These are phyloP conservation scores for Pichia nanzhaoensis DNA, from an alignment of 805 yeast species.

Conservation along the genomic window DNA sequence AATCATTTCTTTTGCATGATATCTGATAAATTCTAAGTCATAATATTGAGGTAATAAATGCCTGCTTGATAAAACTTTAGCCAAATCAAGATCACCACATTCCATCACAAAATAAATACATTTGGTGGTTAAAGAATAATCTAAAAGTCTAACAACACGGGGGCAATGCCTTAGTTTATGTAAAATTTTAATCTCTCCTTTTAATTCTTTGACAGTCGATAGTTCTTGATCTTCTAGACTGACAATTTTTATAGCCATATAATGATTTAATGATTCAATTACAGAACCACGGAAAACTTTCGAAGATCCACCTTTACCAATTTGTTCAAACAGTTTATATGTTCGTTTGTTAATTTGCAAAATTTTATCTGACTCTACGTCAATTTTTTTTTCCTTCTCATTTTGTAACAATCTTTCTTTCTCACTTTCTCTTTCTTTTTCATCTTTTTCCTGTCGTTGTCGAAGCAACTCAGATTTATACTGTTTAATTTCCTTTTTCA, in stretches of 20 bases:
- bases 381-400: not conserved
- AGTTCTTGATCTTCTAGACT: constrained; percentile 49
- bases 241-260: constrained; percentile 76
- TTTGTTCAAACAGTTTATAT: constrained; percentile 67
- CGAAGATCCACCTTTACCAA: constrained; percentile 91
- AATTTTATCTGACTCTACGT: constrained; percentile 6
- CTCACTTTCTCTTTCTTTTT: not conserved
- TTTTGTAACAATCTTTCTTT: not conserved
- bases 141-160: constrained; percentile 74
- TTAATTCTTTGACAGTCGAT: constrained; percentile 65
- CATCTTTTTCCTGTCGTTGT: constrained; percentile 7
- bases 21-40: constrained; percentile 75
- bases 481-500: constrained; percentile 17
- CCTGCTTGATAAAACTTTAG: constrained; percentile 65
- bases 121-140: constrained; percentile 60
- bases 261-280: constrained; percentile 37
- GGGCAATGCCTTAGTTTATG: constrained; percentile 50
- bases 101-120: constrained; percentile 79
- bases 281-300: constrained; percentile 60
- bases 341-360: constrained; percentile 47
- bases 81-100: constrained; percentile 87
- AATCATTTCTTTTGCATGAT: constrained; percentile 69
- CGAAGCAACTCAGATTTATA: constrained; percentile 17
- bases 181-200: constrained; percentile 81
- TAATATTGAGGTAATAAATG: constrained; percentile 22